phyloP scores from a whole-genome alignment of 768 basidiomycete species.

The Filobasidium floriforme region DNA sequence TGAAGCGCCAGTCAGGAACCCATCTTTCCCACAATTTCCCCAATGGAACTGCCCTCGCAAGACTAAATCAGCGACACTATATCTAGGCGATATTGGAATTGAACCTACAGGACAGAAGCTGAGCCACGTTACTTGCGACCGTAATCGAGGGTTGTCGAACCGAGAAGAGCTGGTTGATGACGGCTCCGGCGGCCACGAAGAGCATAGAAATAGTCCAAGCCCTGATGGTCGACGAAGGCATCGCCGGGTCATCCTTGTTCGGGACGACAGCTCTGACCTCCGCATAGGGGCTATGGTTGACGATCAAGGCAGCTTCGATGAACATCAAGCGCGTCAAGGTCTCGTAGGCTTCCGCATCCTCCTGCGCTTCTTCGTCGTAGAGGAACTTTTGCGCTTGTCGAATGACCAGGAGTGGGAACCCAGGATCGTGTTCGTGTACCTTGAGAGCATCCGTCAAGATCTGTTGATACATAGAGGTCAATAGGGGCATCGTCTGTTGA shows the following conservation, averaged over 20 bases:
- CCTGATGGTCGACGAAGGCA: constrained; percentile 38
- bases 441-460: not conserved
- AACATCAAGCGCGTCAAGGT: not conserved
- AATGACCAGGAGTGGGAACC: not conserved
- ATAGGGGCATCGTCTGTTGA: not conserved
- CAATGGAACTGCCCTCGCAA: no score
- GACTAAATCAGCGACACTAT: no score
- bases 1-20: no score
- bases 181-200: no score
- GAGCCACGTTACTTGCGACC: no score
- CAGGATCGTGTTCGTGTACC: not conserved
- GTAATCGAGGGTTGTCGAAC: no score
- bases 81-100: no score
- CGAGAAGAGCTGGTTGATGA: no score
- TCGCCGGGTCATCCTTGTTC: constrained; percentile 31
- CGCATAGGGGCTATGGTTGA: constrained; percentile 63
- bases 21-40: no score
- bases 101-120: no score
- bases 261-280: constrained; percentile 65
- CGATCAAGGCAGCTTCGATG: not conserved
- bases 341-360: not conserved
- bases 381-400: not conserved
- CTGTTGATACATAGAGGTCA: not conserved
- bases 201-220: no score
- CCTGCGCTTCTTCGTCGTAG: not conserved